Base-by-base conservation (phyloP, 768 basidiomycete species). In the Leccinum subtestaceum region DNA sequence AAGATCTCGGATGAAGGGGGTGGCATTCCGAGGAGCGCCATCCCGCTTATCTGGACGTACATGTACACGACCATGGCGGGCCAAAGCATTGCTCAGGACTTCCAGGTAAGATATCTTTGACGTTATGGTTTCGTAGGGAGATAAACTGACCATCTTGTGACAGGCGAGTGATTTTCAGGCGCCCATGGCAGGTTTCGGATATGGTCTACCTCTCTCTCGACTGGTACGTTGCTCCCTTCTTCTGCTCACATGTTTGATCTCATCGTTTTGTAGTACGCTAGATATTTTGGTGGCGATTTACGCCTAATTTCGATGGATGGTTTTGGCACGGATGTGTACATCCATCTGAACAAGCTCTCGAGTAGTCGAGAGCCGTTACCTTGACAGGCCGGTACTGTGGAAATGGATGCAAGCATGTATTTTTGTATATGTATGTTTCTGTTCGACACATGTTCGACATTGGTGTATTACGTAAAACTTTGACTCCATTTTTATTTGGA, bases 1-100 rank as follows among this genome's bases (percentile, higher is more conserved):
- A 99, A 99, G 82, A 97, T 99, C 60, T 88, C 86, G 1, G 96
- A 99, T 69, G 96, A 99, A 72, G 96, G 96, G 3, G 96, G 96
- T 32, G 68, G 96, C 0, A 98, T 98, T 57, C 84, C 93, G 25
- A 75, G 78, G 75, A 88, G 81, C 60, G 92, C 93, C 0, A 89
- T 98, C 15, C 93, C 95, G 8, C 81, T 95, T 49, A 96, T 99
- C 55, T 99, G 97, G 97, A 99, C 96, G 58, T 98, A 95, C 73
- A 96, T 97, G 93, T 93, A 93, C 65, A 93, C 92, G 53, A 93
- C 88, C 12, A 90, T 91, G 91, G 77, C 77, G 49, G 80, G 82
- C 12, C 83, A 87, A 72, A 82, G 80, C 15, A 82, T 91, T 49
- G 89, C 87, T 63, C 84, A 87, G 72, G 84, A 92, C 62, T 91